Base-by-base conservation (phyloP, 768 basidiomycete genomes). In the Termitomyces sp. region DNA sequence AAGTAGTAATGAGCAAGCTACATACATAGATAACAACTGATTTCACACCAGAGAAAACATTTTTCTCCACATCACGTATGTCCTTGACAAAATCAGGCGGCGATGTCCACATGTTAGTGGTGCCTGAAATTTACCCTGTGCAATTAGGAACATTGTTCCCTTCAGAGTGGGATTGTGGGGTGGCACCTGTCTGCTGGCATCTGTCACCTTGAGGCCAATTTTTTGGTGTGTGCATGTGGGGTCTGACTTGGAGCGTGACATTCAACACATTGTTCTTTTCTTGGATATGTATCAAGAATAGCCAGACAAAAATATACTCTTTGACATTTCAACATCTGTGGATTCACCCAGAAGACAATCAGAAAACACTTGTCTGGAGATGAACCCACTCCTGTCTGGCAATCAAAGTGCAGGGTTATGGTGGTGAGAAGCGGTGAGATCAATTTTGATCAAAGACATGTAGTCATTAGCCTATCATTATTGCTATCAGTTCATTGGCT, bases 401-500 rank as follows among this genome's bases (percentile, higher is more conserved):
- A 56, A 62, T 62, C 57, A 58, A 58, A 58, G 26, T 26, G 18
- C 18, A 24, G 53, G n/a, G n/a, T n/a, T n/a, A n/a, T n/a, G n/a
- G n/a, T n/a, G n/a, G n/a, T n/a, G n/a, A n/a, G n/a, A n/a, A n/a
- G n/a, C n/a, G n/a, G 26, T 56, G 9, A 34, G 24, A 51, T 51
- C 52, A 36, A 27, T 46, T 36, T 53, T 55, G 56, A 59, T 63
- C 56, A 52, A 59, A 57, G 53, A 59, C n/a, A n/a, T n/a, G n/a
- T 57, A 37, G 10, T n/a, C n/a, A 20, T 39, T 57, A 40, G 39
- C 57, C n/a, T 53, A 63, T 63, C 62, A 62, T 51, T 59, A 44
- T 32, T 55, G 37, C 43, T n/a, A 57, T 60, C 58, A 53, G 56
- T n/a, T n/a, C n/a, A n/a, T n/a, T n/a, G n/a, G n/a, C n/a, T n/a